A percentile compares a stretch with the other conserved stretches of the same genome.
phyloP scores from a whole-genome alignment of 495 filamentous ascomycete species.

The Hypoxylon perforatum region DNA sequence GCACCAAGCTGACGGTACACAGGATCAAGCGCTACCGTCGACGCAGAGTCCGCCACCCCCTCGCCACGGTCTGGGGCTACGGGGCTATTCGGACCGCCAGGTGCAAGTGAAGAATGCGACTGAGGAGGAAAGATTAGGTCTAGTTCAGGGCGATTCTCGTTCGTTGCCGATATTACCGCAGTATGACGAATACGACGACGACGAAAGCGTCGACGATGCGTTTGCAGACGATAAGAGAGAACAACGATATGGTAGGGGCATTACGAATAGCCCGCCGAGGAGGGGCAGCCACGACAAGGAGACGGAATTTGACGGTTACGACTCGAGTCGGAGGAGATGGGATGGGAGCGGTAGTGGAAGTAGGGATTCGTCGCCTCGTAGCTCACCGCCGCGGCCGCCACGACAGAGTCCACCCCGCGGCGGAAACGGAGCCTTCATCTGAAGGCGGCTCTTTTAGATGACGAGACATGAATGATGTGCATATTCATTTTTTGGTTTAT shows the following conservation, averaged over 20 bases:
- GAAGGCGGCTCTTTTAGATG: conserved; percentile 11
- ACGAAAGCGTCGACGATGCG: conserved; percentile 46
- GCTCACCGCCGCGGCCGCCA: conserved; percentile 39
- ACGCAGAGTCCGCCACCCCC: conserved; percentile 40
- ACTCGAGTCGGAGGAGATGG: conserved; percentile 35
- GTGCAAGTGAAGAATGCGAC: conserved; percentile 66
- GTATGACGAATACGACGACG: conserved; percentile 49
- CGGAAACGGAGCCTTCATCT: conserved; percentile 42
- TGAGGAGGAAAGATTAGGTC: conserved; percentile 88
- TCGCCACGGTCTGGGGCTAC: conserved; percentile 59
- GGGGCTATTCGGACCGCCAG: conserved; percentile 58
- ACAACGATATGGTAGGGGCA: conserved; percentile 53
- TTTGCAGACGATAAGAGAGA: conserved; percentile 50
- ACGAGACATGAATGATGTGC: conserved; percentile 46
- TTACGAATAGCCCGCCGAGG: conserved; percentile 48
- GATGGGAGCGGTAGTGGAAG: conserved; percentile 34
- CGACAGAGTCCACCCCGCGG: conserved; percentile 34
- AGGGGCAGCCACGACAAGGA: conserved; percentile 35
- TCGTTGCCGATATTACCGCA: conserved; percentile 54
- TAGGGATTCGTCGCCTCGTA: conserved; percentile 28
- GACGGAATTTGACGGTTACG: conserved; percentile 33
- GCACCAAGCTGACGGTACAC: conserved; percentile 52
- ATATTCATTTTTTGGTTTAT: conserved; percentile 43
- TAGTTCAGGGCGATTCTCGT: conserved; percentile 79
- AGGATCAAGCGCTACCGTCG: conserved; percentile 40